These are phyloP conservation scores for Knoxia roxburghii DNA, from an alignment of 257 asterid genomes.

Conservation along the genomic window DNA sequence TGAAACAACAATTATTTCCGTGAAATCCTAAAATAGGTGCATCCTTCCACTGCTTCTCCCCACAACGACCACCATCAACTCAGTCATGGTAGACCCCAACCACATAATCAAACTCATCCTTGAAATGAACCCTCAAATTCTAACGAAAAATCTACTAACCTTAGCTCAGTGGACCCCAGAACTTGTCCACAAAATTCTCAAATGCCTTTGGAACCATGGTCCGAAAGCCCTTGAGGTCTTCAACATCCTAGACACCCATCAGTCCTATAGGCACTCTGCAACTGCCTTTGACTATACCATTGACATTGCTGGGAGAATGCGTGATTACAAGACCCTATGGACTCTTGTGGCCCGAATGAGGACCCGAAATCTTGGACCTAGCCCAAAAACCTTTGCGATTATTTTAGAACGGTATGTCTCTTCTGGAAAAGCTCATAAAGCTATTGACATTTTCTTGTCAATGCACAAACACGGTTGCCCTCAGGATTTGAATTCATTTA, in stretches of 20 bases:
- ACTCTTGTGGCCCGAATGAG: conserved; percentile 57
- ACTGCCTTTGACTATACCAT: conserved; percentile 63
- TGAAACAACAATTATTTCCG: background rate
- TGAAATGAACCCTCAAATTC: conserved; percentile 33
- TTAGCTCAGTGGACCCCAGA: conserved; percentile 52
- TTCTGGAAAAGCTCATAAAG: conserved; percentile 84
- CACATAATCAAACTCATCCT: conserved; percentile 44
- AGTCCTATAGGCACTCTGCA: conserved; percentile 54
- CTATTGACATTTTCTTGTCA: conserved; percentile 64
- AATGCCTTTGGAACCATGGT: conserved; percentile 92
- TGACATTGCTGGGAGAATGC: conserved; percentile 72
- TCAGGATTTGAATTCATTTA: conserved; percentile 73
- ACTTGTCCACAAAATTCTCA: conserved; percentile 61
- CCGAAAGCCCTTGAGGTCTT: conserved; percentile 92
- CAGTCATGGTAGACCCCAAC: conserved; percentile 31
- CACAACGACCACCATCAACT: conserved; percentile 9
- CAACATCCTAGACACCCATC: conserved; percentile 57
- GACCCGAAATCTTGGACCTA: conserved; percentile 59
- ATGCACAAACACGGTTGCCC: conserved; percentile 91
- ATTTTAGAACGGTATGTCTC: conserved; percentile 73
- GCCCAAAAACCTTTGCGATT: conserved; percentile 72
- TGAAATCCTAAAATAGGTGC: conserved; percentile 16
- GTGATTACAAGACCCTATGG: conserved; percentile 69
- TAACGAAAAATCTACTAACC: conserved; percentile 33
- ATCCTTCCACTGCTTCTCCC: conserved; percentile 12